phyloP scores from a whole-genome alignment of 2,329 filamentous ascomycete genomes.

The Phialocephala sp. region DNA sequence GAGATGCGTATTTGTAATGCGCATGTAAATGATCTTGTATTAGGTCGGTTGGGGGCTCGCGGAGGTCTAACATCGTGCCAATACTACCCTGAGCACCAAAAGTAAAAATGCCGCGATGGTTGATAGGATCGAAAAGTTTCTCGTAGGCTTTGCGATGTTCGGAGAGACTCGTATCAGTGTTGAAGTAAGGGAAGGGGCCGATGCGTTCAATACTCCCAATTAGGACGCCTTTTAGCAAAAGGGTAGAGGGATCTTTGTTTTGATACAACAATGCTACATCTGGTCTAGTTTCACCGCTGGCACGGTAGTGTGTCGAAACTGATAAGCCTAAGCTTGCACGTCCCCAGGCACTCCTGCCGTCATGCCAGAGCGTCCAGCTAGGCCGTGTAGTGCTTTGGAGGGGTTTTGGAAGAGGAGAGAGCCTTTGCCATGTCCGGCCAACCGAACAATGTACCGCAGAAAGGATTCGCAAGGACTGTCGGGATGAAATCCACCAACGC shows the following conservation, averaged over 20 bases:
- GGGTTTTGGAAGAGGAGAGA: too few species aligned
- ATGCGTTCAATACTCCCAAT: neutral
- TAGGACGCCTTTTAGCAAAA: neutral
- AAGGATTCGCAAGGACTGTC: neutral
- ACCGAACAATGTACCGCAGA: neutral
- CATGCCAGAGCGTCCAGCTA: neutral
- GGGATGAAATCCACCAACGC: neutral
- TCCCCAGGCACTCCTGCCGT: neutral
- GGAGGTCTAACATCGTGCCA: too few species aligned
- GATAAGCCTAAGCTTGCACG: neutral
- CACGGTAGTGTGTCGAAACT: neutral
- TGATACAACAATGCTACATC: neutral
- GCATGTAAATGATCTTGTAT: neutral
- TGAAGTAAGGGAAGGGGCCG: neutral
- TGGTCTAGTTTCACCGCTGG: neutral
- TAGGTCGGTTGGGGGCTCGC: neutral
- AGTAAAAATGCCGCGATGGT: too few species aligned
- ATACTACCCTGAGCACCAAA: too few species aligned
- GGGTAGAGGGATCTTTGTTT: neutral
- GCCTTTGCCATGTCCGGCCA: neutral
- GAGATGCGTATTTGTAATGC: neutral
- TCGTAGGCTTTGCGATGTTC: too few species aligned
- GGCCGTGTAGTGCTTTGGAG: too few species aligned
- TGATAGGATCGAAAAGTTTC: too few species aligned
- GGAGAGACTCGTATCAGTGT: too few species aligned